phyloP scores from a whole-genome alignment of 495 filamentous ascomycete species.

The Rhypophila decipiens region DNA sequence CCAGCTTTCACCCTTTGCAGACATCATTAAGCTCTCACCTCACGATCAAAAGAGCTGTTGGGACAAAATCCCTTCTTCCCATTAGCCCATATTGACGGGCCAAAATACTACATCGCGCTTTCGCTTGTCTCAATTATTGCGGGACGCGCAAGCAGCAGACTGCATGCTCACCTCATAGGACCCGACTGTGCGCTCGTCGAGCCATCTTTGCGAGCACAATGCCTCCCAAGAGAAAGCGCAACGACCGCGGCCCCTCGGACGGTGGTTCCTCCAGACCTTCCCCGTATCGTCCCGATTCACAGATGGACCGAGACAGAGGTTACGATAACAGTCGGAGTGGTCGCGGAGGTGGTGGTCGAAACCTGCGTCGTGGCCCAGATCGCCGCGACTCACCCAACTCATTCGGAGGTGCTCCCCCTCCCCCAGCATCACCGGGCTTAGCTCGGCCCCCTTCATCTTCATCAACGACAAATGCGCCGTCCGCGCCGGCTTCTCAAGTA shows the following conservation, averaged over 20 bases:
- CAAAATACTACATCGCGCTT: background rate
- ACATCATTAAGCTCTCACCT: too few relatives aligned
- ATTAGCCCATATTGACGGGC: too few relatives aligned
- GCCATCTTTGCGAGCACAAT: conserved; percentile 26
- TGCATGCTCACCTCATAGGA: conserved; percentile 16
- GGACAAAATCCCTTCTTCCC: too few relatives aligned
- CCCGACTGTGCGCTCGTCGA: conserved; percentile 15
- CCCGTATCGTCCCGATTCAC: conserved; percentile 46
- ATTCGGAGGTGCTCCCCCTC: conserved; percentile 13
- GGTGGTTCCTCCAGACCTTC: conserved; percentile 39
- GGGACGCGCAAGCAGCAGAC: conserved; percentile 9
- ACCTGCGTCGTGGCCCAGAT: conserved; percentile 32
- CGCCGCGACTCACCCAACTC: conserved; percentile 40
- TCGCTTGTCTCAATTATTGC: background rate
- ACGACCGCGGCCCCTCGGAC: conserved; percentile 39
- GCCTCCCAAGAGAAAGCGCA: conserved; percentile 51
- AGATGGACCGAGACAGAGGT: conserved; percentile 42
- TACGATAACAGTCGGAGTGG: conserved; percentile 33
- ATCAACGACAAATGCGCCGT: conserved; percentile 23
- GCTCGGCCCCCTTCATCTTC: conserved; percentile 5
- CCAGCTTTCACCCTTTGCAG: too few relatives aligned
- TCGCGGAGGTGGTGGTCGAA: conserved; percentile 33
- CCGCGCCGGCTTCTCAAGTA: conserved; percentile 36
- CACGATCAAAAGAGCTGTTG: too few relatives aligned
- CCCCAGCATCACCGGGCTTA: conserved; percentile 31